A percentile compares a stretch with the other conserved stretches of the same genome.
Evolutionary conservation across 495 filamentous ascomycete species (phyloP).

Genomic region (Penicillium turbatum): DNA sequence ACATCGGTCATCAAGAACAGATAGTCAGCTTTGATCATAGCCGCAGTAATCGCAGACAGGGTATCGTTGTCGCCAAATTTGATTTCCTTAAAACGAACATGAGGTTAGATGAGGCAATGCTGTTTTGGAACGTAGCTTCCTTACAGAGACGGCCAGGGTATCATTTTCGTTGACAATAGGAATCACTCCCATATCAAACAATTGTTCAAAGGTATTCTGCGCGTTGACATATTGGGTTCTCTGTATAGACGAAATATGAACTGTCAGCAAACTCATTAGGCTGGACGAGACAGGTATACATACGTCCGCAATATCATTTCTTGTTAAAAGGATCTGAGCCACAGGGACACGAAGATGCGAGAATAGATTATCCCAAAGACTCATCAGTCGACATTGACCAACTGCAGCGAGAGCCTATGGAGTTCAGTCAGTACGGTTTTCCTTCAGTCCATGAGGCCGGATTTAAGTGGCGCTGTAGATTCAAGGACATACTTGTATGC

Average conservation of each 20-base stretch:
- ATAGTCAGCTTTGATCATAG: slow-evolving; percentile 95
- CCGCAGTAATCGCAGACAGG: slow-evolving; percentile 90
- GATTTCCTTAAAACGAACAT: slow-evolving; percentile 60
- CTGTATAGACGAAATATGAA: slow-evolving; percentile 33
- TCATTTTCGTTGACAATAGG: slow-evolving; percentile 99
- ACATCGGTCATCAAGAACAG: slow-evolving; percentile 99
- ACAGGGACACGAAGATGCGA: slow-evolving; percentile 81
- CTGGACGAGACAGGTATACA: slow-evolving; percentile 17
- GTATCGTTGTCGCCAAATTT: slow-evolving; percentile 99
- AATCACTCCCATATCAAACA: slow-evolving; percentile 93
- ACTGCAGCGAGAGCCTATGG: slow-evolving; percentile 87
- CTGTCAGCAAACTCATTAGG: too few species aligned
- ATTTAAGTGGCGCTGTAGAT: background rate
- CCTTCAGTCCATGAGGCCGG: background rate
- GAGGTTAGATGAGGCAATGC: background rate
- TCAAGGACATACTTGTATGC: slow-evolving; percentile 60
- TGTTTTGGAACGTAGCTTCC: background rate
- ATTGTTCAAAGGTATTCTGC: slow-evolving; percentile 84
- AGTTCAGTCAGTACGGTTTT: background rate
- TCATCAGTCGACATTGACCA: slow-evolving; percentile 93
- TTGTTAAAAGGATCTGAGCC: slow-evolving; percentile 90
- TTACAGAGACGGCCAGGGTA: slow-evolving; percentile 81
- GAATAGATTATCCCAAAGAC: slow-evolving; percentile 91
- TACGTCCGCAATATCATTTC: slow-evolving; percentile 95
- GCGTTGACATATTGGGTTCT: slow-evolving; percentile 94